A percentile compares a stretch with the other conserved stretches of the same genome.
Conservation (phyloP, 1,284 basidiomycete genomes). For the Crucibulum cyathiforme region DNA sequence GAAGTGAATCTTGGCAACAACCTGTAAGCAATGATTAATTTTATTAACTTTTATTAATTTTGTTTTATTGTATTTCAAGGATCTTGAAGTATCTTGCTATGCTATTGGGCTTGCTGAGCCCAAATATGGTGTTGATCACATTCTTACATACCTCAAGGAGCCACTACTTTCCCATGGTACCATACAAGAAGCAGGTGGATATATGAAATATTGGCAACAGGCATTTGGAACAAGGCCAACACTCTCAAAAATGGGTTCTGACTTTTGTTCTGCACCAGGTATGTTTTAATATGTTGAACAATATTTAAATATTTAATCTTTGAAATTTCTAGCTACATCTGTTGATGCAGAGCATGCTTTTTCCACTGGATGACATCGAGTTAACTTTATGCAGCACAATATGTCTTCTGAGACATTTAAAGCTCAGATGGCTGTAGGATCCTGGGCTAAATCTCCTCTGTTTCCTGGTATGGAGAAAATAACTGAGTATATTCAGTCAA, state of each 20-base stretch:
- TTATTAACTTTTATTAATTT: no score
- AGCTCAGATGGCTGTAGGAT: no score
- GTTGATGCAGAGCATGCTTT: conserved; percentile 18
- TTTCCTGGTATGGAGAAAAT: no score
- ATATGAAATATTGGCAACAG: conserved; percentile 19
- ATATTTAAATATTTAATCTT: neutral
- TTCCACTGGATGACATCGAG: conserved; percentile 19
- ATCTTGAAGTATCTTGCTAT: no score
- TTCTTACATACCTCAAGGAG: conserved; percentile 19
- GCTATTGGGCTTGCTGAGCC: no score
- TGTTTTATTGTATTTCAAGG: no score
- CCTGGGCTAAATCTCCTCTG: no score
- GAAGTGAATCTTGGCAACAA: neutral
- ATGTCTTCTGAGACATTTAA: no score
- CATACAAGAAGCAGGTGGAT: conserved; percentile 19
- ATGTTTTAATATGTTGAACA: neutral
- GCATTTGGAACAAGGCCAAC: conserved; percentile 9
- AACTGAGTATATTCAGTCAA: no score
- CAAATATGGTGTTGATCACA: conserved; percentile 11
- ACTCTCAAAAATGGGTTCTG: conserved; percentile 25
- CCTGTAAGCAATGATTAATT: neutral
- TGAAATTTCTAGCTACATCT: conserved; percentile 10
- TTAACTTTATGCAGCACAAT: conserved; percentile 25
- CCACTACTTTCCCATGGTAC: neutral
- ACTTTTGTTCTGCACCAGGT: conserved; percentile 31